Base-by-base conservation (phyloP, 352 stramenopile genomes). In the Globisporangium echinulatum region DNA sequence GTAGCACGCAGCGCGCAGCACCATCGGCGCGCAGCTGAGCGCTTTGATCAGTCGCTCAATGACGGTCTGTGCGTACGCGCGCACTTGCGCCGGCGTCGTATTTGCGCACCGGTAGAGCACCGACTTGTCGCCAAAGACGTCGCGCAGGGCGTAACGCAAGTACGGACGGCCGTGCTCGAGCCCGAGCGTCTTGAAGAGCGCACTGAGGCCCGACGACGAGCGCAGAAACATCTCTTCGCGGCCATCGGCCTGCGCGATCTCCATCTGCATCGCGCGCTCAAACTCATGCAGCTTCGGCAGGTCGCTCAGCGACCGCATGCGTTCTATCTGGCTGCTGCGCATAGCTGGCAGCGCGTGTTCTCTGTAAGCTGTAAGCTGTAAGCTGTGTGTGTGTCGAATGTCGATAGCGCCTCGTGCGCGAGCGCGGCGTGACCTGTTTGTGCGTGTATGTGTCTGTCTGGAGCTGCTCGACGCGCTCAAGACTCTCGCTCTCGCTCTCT, bases 141-240 rank as follows among this genome's bases (percentile, higher is more conserved):
- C 75, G 43, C 80, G 75, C 52, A 94, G 69, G 54, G 89, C 79
- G 64, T 89, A 92, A 42, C 79, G 79, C 56, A 94, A 92, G 70
- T 94, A 94, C 3, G 79, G 70, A 44, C 81, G 82, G 52, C 82
- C 84, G 46, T 88, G 77, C 33, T 78, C 67, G 54, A 84, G 75
- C 39, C 77, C 81, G 15, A 94, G 66, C 57, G 85, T 79, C 50
- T 86, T 87, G 66, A 94, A 77, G 15, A 90, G 65, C 54, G 64
- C 61, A 58, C 78, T 88, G 37, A 94, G 77, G 53, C 82, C 79
- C 7, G 84, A 91, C 10, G 72, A 88, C 19, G 82, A 80, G 49
- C 84, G 82, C 62, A 94, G 64, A 54, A 94, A 94, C n/a, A 90
- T 68, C 47, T 92, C 79, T 59, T 91, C 82, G 42, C 79, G 75